Evolutionary conservation across 1,139 yeast genomes (phyloP), one percentile per base, ranked within the genome.

Genomic region (Wickerhamiella pararugosa): DNA sequence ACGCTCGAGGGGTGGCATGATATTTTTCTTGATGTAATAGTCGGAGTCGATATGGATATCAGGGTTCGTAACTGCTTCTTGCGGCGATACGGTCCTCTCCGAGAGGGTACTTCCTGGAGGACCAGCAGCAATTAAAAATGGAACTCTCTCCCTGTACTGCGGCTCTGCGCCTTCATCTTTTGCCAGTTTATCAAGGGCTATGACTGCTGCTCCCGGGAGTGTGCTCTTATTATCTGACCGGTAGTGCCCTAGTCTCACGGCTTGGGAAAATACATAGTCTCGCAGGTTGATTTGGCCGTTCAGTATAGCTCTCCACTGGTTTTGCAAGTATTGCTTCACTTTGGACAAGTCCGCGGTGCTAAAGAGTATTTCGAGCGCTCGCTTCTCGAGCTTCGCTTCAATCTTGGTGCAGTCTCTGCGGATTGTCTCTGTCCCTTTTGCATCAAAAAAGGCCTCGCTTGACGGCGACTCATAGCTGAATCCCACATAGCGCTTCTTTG

Each of bases 341-440:
- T 58, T 47, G 0, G 94, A 76, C 10, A 90, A 56, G 55, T 90
- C 86, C 34, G 69, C 64, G 0, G 87, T 74, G 25, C 79, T 79
- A 57, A 90, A 90, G 5, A 90, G 60, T 1, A 76, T 66, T 34
- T 79, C 64, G 7, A 90, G 60, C 0, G 81, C 63, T 47, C 73
- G 73, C 48, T 83, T 94, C 26, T 83, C 76, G 34, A 90, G 76
- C 53, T 79, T 79, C 59, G 75, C 93, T 51, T 82, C 94, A 0
- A 94, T 94, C 0, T 94, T 94, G 11, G 87, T 80, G 0, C 96
- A 97, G 60, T 90, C 98, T 50, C 98, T 65, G 47, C 98, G 61
- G 0, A 90, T 81, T 0, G 97, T 90, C 58, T 90, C 98, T 11
- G 84, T 86, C 1, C 98, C 98, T 53, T 90, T 90, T 2, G 98